phyloP scores from a whole-genome alignment of 306 rosid genomes.

The Mimosa pudica region DNA sequence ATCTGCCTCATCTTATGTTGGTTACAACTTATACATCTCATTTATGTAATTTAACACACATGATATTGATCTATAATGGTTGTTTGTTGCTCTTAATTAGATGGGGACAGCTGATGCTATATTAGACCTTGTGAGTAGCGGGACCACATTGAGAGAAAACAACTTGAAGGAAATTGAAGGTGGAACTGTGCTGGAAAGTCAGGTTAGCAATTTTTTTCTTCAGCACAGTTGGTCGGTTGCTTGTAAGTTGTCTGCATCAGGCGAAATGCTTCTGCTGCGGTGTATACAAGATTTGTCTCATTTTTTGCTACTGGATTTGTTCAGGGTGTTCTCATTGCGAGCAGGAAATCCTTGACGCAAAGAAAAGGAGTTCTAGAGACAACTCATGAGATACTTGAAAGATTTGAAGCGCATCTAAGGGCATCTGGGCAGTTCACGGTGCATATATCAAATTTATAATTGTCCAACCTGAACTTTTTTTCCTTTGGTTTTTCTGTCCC shows the following conservation, averaged over 20 bases:
- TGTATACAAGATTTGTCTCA: constrained; percentile 31
- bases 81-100: constrained; percentile 48
- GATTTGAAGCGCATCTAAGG: constrained; percentile 89
- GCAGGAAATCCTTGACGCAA: constrained; percentile 69
- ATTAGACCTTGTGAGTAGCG: constrained; percentile 96
- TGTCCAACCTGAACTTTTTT: not conserved
- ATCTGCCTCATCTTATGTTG: not conserved
- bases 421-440: constrained; percentile 87
- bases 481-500: constrained; percentile 19
- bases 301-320: constrained; percentile 38
- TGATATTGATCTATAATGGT: constrained; percentile 11
- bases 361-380: constrained; percentile 81
- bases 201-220: constrained; percentile 53
- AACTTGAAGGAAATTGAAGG: constrained; percentile 92
- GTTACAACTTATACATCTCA: not conserved
- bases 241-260: not conserved
- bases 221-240: constrained; percentile 21
- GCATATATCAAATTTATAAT: constrained; percentile 30
- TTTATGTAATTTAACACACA: not conserved
- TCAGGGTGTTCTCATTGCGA: constrained; percentile 93
- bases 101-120: constrained; percentile 98
- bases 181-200: constrained; percentile 80
- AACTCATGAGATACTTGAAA: constrained; percentile 92
- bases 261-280: constrained; percentile 24
- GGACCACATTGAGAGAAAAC: constrained; percentile 83